Evolutionary conservation across 495 filamentous ascomycete genomes (phyloP).

Genomic region (Zalerion maritima): DNA sequence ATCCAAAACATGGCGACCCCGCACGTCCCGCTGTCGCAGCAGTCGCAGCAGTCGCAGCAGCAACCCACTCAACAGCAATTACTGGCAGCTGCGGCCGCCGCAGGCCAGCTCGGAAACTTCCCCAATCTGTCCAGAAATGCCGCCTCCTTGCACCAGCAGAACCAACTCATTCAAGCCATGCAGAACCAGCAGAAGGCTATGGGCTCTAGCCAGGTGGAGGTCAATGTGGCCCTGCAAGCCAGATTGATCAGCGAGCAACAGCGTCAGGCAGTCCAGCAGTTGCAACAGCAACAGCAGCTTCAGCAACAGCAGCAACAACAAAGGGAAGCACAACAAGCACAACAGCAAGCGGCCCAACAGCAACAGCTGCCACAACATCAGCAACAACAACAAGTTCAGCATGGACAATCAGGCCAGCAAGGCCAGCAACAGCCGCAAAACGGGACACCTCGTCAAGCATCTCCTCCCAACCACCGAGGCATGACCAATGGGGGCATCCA

Average conservation of each 20-base stretch:
- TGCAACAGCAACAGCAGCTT: slow-evolving; percentile 17
- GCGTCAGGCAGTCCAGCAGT: slow-evolving; percentile 34
- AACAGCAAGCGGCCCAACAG: slow-evolving; percentile 16
- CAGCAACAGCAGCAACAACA: slow-evolving; percentile 18
- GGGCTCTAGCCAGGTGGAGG: slow-evolving; percentile 45
- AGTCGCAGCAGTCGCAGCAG: slow-evolving; percentile 32
- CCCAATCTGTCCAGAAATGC: too few species aligned
- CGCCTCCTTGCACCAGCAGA: slow-evolving; percentile 58
- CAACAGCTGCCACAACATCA: slow-evolving; percentile 16
- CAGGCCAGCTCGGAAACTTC: too few species aligned
- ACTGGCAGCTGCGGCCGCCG: too few species aligned
- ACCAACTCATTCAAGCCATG: slow-evolving; percentile 47
- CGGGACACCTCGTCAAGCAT: slow-evolving; percentile 14
- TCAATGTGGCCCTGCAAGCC: slow-evolving; percentile 36
- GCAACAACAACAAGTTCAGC: slow-evolving; percentile 17
- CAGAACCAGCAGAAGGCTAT: slow-evolving; percentile 48
- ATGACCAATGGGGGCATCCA: slow-evolving; percentile 29
- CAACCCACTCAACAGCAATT: slow-evolving; percentile 48
- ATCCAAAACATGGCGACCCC: slow-evolving; percentile 25
- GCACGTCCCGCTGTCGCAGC: slow-evolving; percentile 26
- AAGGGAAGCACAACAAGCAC: slow-evolving; percentile 13
- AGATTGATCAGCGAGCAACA: slow-evolving; percentile 52
- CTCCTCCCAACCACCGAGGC: slow-evolving; percentile 13
- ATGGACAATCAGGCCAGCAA: slow-evolving; percentile 23
- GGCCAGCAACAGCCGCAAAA: slow-evolving; percentile 20